Evolutionary conservation across 495 filamentous ascomycete genomes (phyloP).

Genomic region (Tuber borchii): DNA sequence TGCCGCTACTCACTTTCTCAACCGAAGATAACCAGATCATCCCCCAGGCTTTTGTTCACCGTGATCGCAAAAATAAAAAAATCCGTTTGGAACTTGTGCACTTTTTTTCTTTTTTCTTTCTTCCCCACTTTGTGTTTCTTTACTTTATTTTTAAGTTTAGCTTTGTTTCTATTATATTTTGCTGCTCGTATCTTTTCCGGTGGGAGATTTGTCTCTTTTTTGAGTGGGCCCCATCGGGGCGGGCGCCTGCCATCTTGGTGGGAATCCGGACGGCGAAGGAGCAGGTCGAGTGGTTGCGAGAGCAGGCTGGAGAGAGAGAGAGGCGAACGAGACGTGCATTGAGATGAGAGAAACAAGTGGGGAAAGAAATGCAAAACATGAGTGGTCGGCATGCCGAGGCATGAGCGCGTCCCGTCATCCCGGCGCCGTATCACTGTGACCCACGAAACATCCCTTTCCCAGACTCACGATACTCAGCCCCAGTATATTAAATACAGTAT

Average conservation of each 20-base stretch:
- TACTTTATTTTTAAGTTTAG: not conserved
- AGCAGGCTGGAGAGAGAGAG: not conserved
- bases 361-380: not conserved
- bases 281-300: not conserved
- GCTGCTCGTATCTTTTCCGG: not conserved
- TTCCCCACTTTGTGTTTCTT: not conserved
- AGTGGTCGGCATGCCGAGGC: conserved; percentile 2
- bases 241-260: not conserved
- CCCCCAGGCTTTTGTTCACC: not conserved
- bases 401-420: not conserved
- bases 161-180: not conserved
- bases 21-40: not conserved
- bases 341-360: not conserved
- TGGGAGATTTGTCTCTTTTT: not conserved
- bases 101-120: not conserved
- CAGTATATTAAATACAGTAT: not conserved
- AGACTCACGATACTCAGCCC: not conserved
- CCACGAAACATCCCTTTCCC: not conserved
- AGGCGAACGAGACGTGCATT: not conserved
- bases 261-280: not conserved
- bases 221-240: too few relatives aligned
- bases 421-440: not conserved
- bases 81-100: not conserved
- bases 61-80: not conserved
- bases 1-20: not conserved